Evolutionary conservation across 306 rosid genomes (phyloP).

Genomic region (Trichosanthes truncata): DNA sequence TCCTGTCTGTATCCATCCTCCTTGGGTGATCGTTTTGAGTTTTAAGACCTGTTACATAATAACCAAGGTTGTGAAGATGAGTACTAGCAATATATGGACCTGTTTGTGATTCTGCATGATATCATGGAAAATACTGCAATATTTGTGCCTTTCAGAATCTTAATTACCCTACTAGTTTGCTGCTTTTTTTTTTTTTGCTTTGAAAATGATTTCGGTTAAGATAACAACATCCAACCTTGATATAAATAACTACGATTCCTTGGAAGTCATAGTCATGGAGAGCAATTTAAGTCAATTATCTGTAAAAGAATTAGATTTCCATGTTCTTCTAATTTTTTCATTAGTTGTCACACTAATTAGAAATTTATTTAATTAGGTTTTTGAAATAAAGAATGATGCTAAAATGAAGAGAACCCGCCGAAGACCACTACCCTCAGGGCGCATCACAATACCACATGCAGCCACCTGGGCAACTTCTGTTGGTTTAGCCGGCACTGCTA

Average conservation of each 20-base stretch:
- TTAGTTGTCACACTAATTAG: neutral
- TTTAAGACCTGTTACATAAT: neutral
- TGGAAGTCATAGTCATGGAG: neutral
- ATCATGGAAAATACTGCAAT: neutral
- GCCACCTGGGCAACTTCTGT: constrained; percentile 57
- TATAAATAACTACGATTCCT: neutral
- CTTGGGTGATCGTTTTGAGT: neutral
- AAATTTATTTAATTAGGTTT: constrained; percentile 34
- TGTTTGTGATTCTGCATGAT: neutral
- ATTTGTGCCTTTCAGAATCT: neutral
- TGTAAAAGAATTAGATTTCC: neutral
- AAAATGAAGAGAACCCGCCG: constrained; percentile 75
- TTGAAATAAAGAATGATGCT: constrained; percentile 72
- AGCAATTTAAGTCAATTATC: neutral
- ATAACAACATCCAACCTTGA: neutral
- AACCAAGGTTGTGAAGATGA: neutral
- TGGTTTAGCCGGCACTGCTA: constrained; percentile 71
- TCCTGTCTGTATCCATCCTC: neutral
- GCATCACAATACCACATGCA: constrained; percentile 73
- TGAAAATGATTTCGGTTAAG: neutral
- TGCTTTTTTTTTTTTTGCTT: no score
- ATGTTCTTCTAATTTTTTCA: neutral
- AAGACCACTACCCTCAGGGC: constrained; percentile 91
- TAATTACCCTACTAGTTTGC: neutral
- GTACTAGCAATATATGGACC: neutral